Base-by-base conservation (phyloP, 2,329 filamentous ascomycete genomes). In the Aspergillus proliferans region DNA sequence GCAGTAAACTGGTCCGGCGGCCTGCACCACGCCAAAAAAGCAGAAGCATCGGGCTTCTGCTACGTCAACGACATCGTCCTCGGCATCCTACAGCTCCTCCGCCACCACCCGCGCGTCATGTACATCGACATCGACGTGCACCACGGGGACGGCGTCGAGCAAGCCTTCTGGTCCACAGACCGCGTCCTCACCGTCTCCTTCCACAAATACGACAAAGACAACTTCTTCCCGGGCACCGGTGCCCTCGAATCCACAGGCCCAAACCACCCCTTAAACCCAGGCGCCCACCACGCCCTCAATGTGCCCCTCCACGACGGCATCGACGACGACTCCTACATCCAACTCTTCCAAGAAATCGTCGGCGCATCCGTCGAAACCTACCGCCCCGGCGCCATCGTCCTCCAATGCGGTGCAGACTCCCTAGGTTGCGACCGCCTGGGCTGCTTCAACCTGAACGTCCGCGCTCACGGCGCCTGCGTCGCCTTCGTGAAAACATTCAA, bases 31-130 rank as follows among this genome's bases (percentile, higher is more conserved):
- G 93, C 93, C 42, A 96, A 97, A 71, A 93, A 92, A 66, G 83
- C 86, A 47, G 90, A 95, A 71, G 92, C 93, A 0, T 92, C 87
- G 12, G 93, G 93, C 0, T 98, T 98, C 71, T 98, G 93, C 74
- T 98, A 98, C 73, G 90, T 97, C 73, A 98, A 98, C 69, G 93
- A 98, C 70, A 97, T 97, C 61, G 93, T 97, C 50, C 80, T 98
- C 43, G 89, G 87, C 33, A 93, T 96, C 59, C 79, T 97, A 34
- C 87, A 96, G 66, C 80, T 98, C 8, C 77, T 97, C 14, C 85
- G 87, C 26, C 81, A 85, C 62, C 83, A 91, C 59, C 84, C 89
- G 14, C 86, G 91, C 44, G 91, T 97, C 6, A 78, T 97, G 50
- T 96, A 97, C 70, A 91, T 97, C 68, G 89, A 95, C 65, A 94